Base-by-base conservation (phyloP, 2,329 filamentous ascomycete species). In the Penicillium sclerotiorum region DNA sequence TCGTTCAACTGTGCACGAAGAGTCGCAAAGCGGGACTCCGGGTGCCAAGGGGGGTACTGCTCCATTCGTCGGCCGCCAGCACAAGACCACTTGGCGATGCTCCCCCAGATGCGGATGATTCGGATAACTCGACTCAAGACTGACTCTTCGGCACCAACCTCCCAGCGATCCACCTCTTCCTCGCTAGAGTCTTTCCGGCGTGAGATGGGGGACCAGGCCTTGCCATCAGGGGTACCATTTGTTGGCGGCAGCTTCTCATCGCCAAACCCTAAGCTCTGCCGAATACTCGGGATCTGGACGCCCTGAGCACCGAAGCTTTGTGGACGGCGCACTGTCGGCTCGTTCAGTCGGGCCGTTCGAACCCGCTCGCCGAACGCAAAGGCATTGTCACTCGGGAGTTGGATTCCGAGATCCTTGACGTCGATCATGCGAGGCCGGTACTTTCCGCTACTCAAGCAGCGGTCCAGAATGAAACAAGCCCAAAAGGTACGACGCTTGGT, bases 401-500 rank as follows among this genome's bases (percentile, higher is more conserved):
- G 80, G 15, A 82, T 79, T 12, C 70, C 72, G 13, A 83, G 59
- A 32, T 83, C 76, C 25, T 74, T 70, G 2, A 77, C 70, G 15
- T 73, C 72, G 36, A 83, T 65, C 73, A 80, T 80, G 23, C 77
- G 76, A 1, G 79, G 80, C 4, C 80, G 73, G 57, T 80, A 77
- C 49, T 78, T 78, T 15, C 80, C 80, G 57, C 76, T 78, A 57
- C 79, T 81, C 21, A 82, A 57, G 52, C 79, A 81, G 3, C 79
- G 73, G 62, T 83, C 80, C 60, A 83, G 69, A 42, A 81, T 77
- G 59, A 80, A 82, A 56, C 80, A 82, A 44, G 78, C 79, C 80
- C 80, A 83, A 54, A 82, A 81, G 0, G 79, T 82, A 5, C 80
- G 75, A 13, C 80, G 74, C 51, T 75, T 73, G 3, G 78, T 78